Evolutionary conservation across 345 rosid species (phyloP).

Genomic region (Lepidium africanum): DNA sequence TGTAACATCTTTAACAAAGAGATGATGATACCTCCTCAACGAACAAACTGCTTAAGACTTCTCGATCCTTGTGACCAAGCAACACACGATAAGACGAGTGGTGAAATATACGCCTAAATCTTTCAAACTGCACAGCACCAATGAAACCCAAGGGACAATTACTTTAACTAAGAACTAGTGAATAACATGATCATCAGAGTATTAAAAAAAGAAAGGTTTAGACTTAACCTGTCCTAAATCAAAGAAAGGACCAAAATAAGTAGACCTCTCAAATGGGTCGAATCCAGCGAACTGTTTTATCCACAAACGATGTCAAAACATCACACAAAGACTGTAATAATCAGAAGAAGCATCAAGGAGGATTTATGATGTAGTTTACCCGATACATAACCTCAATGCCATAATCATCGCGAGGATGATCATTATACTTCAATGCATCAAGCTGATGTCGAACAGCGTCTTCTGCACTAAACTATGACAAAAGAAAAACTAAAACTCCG

Average conservation of each 20-base stretch:
- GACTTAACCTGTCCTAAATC: slow-evolving; percentile 79
- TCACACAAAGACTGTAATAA: background rate
- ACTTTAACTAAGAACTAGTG: background rate
- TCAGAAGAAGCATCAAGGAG: background rate
- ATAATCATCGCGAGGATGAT: slow-evolving; percentile 78
- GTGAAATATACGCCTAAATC: slow-evolving; percentile 90
- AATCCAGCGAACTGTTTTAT: slow-evolving; percentile 86
- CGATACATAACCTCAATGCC: slow-evolving; percentile 90
- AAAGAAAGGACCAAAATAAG: slow-evolving; percentile 87
- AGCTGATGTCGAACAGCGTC: slow-evolving; percentile 77
- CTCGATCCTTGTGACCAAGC: slow-evolving; percentile 82
- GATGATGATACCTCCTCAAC: slow-evolving; percentile 60
- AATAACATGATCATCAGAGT: background rate
- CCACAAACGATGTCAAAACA: background rate
- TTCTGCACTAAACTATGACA: slow-evolving; percentile 78
- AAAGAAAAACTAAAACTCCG: slow-evolving; percentile 21
- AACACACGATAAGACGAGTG: slow-evolving; percentile 82
- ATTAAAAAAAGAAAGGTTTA: background rate
- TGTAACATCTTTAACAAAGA: background rate
- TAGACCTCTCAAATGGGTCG: slow-evolving; percentile 90
- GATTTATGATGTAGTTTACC: slow-evolving; percentile 33
- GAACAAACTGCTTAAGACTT: slow-evolving; percentile 71
- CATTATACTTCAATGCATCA: slow-evolving; percentile 80
- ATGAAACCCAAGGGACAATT: background rate
- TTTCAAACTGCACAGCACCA: slow-evolving; percentile 58